These are phyloP conservation scores for Penicillium sp. DNA, from an alignment of 2,329 filamentous ascomycete species.

Conservation along the genomic window DNA sequence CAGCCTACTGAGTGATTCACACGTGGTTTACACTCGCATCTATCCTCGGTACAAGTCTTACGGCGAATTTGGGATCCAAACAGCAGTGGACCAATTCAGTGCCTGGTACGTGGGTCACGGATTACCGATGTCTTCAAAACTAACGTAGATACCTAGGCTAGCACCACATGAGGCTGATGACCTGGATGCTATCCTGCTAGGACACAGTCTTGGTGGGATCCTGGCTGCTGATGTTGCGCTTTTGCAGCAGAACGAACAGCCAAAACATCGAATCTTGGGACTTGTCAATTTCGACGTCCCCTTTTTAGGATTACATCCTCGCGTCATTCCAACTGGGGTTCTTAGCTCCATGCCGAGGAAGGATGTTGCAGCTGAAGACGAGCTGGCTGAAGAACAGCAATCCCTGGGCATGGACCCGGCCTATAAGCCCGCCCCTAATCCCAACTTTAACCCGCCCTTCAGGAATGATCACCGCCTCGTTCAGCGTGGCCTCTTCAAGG, in stretches of 20 bases:
- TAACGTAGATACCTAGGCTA: conserved; percentile 48
- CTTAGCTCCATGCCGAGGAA: conserved; percentile 62
- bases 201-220: conserved; percentile 86
- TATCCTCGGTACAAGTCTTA: conserved; percentile 43
- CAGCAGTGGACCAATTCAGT: conserved; percentile 78
- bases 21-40: conserved; percentile 76
- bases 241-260: conserved; percentile 34
- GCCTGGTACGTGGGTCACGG: conserved; percentile 52
- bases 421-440: conserved; percentile 34
- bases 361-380: conserved; percentile 15
- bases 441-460: conserved; percentile 71
- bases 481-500: conserved; percentile 60
- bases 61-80: conserved; percentile 42
- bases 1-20: conserved; percentile 61
- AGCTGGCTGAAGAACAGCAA: conserved; percentile 16
- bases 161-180: conserved; percentile 66
- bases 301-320: conserved; percentile 81
- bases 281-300: conserved; percentile 80
- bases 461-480: conserved; percentile 66
- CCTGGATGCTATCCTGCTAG: conserved; percentile 76
- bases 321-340: conserved; percentile 76
- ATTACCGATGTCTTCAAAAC: neutral
- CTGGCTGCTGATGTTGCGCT: conserved; percentile 73
- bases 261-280: conserved; percentile 69
- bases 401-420: conserved; percentile 17